phyloP scores from a whole-genome alignment of 2,329 filamentous ascomycete genomes.

The Trichoderma sp. region DNA sequence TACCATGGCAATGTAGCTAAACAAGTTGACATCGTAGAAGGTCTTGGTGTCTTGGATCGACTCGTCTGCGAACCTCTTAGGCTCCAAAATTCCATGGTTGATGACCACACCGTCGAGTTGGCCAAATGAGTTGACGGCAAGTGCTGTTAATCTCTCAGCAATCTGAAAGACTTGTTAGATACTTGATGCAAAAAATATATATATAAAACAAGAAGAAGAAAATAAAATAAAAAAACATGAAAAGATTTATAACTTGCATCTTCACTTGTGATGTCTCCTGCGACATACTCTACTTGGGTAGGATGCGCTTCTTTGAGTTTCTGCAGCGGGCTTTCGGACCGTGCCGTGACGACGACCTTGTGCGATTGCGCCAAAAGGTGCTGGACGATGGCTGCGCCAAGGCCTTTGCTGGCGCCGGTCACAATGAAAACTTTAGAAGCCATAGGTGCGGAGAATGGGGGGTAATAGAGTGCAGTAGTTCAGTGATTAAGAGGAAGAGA shows the following conservation, averaged over 20 bases:
- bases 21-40: slow-evolving; percentile 82
- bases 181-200: not conserved
- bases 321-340: slow-evolving; percentile 53
- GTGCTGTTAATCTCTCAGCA: slow-evolving; percentile 62
- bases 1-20: slow-evolving; percentile 79
- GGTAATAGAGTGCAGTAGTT: not conserved
- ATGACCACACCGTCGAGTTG: slow-evolving; percentile 79
- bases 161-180: slow-evolving; percentile 43
- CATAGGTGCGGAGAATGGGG: slow-evolving; percentile 37
- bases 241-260: slow-evolving; percentile 43
- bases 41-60: slow-evolving; percentile 73
- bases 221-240: not conserved
- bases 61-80: slow-evolving; percentile 69
- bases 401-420: slow-evolving; percentile 64
- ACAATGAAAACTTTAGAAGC: slow-evolving; percentile 69
- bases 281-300: slow-evolving; percentile 56
- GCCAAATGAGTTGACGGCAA: slow-evolving; percentile 68
- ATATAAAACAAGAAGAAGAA: not conserved
- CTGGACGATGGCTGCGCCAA: slow-evolving; percentile 59
- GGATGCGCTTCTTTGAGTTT: slow-evolving; percentile 54
- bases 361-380: slow-evolving; percentile 55
- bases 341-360: slow-evolving; percentile 61
- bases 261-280: slow-evolving; percentile 57
- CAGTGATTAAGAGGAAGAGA: slow-evolving; percentile 3
- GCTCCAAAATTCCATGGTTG: slow-evolving; percentile 83